Percentiles rank a stretch among this genome's conserved stretches.
Evolutionary conservation across 2,329 filamentous ascomycete species (phyloP).

Genomic region (Penicillium sp.): DNA sequence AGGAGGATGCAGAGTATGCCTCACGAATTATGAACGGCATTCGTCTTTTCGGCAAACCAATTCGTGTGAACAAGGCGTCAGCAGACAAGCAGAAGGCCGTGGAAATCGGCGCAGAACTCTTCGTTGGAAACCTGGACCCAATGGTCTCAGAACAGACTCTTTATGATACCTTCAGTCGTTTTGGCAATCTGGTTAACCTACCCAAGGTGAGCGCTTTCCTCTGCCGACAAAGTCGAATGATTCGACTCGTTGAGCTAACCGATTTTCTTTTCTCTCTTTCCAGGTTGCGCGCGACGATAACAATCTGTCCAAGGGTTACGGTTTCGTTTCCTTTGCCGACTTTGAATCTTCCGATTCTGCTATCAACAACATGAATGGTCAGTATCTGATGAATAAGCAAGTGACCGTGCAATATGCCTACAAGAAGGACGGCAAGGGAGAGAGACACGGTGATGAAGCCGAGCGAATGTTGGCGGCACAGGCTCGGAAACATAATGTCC

Average conservation of each 20-base stretch:
- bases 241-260: too few species aligned
- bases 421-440: slow-evolving; percentile 98
- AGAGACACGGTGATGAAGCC: slow-evolving; percentile 91
- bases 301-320: slow-evolving; percentile 90
- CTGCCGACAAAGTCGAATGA: too few species aligned
- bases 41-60: slow-evolving; percentile 87
- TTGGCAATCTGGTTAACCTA: slow-evolving; percentile 79
- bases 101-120: slow-evolving; percentile 94
- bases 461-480: slow-evolving; percentile 90
- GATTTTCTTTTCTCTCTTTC: neutral
- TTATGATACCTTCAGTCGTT: slow-evolving; percentile 92
- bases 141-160: slow-evolving; percentile 96
- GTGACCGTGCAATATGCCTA: slow-evolving; percentile 97
- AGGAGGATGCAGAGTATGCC: slow-evolving; percentile 95
- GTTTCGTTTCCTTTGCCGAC: slow-evolving; percentile 89
- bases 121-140: slow-evolving; percentile 91
- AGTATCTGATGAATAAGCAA: slow-evolving; percentile 97
- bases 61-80: slow-evolving; percentile 91
- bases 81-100: slow-evolving; percentile 94
- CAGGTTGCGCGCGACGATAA: slow-evolving; percentile 80
- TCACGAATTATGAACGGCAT: slow-evolving; percentile 96
- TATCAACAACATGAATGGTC: slow-evolving; percentile 89
- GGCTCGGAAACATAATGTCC: slow-evolving; percentile 91
- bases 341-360: slow-evolving; percentile 95
- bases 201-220: slow-evolving; percentile 70